Evolutionary conservation across 768 basidiomycete genomes (phyloP), one percentile per base, ranked within the genome.

Genomic region (Tremella fuciformis): DNA sequence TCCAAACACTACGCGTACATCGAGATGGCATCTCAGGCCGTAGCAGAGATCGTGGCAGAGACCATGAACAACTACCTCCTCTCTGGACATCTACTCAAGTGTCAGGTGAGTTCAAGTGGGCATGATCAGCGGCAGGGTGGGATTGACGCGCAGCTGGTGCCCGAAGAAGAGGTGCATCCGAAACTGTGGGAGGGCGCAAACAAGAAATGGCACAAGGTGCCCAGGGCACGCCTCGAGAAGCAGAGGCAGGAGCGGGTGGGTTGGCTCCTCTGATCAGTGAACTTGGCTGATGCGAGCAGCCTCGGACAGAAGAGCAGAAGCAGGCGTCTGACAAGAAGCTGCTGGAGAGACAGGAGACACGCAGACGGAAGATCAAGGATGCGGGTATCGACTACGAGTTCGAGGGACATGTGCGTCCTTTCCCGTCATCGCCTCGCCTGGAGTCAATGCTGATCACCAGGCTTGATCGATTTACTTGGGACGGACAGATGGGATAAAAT

Each of bases 51-150:
- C 62, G 96, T 96, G 8, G 87, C 89, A 1, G 96, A 98, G 71
- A 98, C 94, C 46, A 98, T 98, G 96, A 86, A 99, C 82, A 98
- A 96, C 80, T 99, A 97, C 77, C 83, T 99, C 39, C 82, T 99
- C 63, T 84, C 88, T 82, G 93, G 94, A 7, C 94, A 96, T 73
- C 88, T 99, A 63, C 82, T 99, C 55, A 84, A 84, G 44, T 98
- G 94, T 81, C 88, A 67, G 34, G 77, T 77, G 40, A 58, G 76
- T 66, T 6, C 8, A 19, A n/a, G n/a, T n/a, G n/a, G n/a, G n/a
- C n/a, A n/a, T n/a, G n/a, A 34, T n/a, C 13, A 13, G 38, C n/a
- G 2, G 13, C n/a, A 26, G n/a, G 8, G 8, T 8, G 16, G 19
- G 19, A 21, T 19, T 50, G 49, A 50, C 49, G 16, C 24, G n/a